Evolutionary conservation across 1,139 yeast genomes (phyloP).

Genomic region (Geotrichum restrictum): DNA sequence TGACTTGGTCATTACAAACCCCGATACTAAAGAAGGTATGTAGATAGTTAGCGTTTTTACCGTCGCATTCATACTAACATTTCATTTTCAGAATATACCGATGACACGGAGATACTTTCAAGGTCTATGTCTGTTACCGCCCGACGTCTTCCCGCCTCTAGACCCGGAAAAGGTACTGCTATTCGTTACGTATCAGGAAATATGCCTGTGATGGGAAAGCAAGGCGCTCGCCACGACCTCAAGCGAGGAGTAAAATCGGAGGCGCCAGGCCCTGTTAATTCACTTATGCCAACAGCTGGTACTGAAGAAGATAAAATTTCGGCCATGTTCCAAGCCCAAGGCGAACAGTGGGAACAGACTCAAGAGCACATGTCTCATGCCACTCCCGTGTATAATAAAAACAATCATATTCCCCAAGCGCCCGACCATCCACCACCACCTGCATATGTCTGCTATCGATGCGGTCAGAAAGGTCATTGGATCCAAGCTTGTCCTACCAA

Average conservation of each 20-base stretch:
- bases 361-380: constrained; percentile 77
- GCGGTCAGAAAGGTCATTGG: constrained; percentile 97
- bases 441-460: constrained; percentile 90
- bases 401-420: constrained; percentile 35
- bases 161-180: constrained; percentile 54
- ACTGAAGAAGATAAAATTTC: constrained; percentile 86
- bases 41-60: neutral
- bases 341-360: constrained; percentile 90
- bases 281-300: constrained; percentile 37
- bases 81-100: constrained; percentile 55
- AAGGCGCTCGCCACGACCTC: constrained; percentile 32
- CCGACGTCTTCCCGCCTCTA: constrained; percentile 69
- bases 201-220: constrained; percentile 27
- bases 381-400: constrained; percentile 37
- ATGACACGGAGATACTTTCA: constrained; percentile 78
- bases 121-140: constrained; percentile 83
- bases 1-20: constrained; percentile 68
- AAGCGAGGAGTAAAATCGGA: constrained; percentile 22
- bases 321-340: constrained; percentile 88
- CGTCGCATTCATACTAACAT: neutral
- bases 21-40: constrained; percentile 62
- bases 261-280: constrained; percentile 28
- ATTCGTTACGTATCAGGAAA: constrained; percentile 75
- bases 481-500: constrained; percentile 93
- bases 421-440: constrained; percentile 85